Conservation (phyloP, 2,329 filamentous ascomycete species). For the Mollisia scopiformis region DNA sequence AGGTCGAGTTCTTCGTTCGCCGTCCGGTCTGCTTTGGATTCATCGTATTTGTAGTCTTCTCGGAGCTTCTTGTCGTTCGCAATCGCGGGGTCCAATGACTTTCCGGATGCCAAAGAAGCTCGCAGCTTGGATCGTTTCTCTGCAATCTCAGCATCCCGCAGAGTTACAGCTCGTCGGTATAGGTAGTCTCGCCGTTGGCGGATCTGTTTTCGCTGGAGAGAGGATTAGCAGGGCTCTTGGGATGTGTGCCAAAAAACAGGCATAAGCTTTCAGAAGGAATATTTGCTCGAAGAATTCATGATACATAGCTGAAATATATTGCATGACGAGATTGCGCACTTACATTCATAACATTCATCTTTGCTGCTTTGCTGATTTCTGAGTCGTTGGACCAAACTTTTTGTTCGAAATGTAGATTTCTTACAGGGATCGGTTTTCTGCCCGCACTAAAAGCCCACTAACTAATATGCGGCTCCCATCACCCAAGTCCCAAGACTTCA, state of each 20-base stretch:
- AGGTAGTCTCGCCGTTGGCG: slow-evolving; percentile 85
- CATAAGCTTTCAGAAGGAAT: background rate
- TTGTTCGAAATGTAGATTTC: slow-evolving; percentile 21
- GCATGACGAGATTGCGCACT: slow-evolving; percentile 13
- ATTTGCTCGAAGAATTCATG: background rate
- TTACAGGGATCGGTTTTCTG: slow-evolving; percentile 15
- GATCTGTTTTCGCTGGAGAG: slow-evolving; percentile 66
- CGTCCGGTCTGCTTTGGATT: slow-evolving; percentile 71
- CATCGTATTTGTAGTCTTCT: slow-evolving; percentile 92
- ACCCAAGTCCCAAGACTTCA: slow-evolving; percentile 22
- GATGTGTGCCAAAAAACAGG: background rate
- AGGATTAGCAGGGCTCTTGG: slow-evolving; percentile 17
- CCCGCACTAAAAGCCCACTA: slow-evolving; percentile 23
- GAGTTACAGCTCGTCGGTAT: slow-evolving; percentile 83
- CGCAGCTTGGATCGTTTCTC: slow-evolving; percentile 89
- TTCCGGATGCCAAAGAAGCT: slow-evolving; percentile 84
- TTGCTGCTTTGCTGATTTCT: slow-evolving; percentile 13
- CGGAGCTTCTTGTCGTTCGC: slow-evolving; percentile 84
- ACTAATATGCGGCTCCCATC: slow-evolving; percentile 11
- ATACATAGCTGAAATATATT: background rate
- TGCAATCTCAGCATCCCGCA: slow-evolving; percentile 89
- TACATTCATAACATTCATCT: slow-evolving; percentile 32
- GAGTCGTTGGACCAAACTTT: slow-evolving; percentile 6
- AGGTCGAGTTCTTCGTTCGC: slow-evolving; percentile 72
- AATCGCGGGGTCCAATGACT: slow-evolving; percentile 78